These are phyloP conservation scores for Solanum chmielewskii DNA, from an alignment of 257 asterid genomes.

Conservation along the genomic window DNA sequence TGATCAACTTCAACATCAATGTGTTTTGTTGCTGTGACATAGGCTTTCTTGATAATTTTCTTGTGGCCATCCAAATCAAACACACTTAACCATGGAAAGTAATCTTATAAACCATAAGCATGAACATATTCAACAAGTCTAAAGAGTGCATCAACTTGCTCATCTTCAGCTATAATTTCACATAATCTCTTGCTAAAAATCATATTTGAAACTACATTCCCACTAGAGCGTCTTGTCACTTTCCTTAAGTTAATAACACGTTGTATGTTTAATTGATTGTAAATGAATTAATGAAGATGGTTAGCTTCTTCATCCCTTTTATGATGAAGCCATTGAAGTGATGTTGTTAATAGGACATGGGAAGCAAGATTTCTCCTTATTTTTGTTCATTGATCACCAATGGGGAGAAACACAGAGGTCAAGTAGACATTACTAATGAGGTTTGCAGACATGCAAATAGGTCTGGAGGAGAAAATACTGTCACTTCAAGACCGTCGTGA, in stretches of 20 bases:
- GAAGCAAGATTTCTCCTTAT: background rate
- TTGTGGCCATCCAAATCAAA: background rate
- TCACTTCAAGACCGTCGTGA: background rate
- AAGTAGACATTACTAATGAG: background rate
- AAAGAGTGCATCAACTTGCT: background rate
- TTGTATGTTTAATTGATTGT: too few species aligned
- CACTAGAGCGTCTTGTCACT: background rate
- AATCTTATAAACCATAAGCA: background rate
- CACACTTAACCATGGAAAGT: background rate
- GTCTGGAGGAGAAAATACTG: background rate
- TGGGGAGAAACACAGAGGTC: background rate
- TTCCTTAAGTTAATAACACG: background rate
- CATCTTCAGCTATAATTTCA: background rate
- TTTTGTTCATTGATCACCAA: background rate
- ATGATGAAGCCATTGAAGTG: background rate
- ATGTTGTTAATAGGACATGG: background rate
- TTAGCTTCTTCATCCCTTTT: background rate
- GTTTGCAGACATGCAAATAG: background rate
- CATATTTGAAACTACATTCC: background rate
- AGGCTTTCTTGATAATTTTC: background rate
- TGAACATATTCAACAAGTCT: background rate
- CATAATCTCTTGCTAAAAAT: background rate
- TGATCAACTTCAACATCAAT: background rate
- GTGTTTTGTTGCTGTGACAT: background rate
- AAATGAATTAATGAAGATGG: background rate